Evolutionary conservation across 352 stramenopile species (phyloP), one percentile per base, ranked within the genome.

Genomic region (Phytophthora pinifolia): DNA sequence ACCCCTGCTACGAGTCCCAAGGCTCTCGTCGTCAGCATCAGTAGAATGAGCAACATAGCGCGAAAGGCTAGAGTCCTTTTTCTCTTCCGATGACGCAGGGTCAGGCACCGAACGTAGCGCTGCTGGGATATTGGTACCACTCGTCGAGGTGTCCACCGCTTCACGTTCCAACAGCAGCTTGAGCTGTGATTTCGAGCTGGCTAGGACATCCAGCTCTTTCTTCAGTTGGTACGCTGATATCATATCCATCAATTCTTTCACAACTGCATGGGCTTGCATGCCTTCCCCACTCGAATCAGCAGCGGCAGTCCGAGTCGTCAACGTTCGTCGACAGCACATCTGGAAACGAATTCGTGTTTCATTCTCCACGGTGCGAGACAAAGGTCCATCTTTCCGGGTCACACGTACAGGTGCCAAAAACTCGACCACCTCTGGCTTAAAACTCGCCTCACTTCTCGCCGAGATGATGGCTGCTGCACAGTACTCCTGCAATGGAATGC

Each of bases 91-190:
- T 17, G 53, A 41, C 1, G 51, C 55, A 36, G 32, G 7, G 43
- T 62, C 54, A 5, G 70, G 58, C 8, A 54, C 25, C 27, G 37
- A 39, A n/a, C 53, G 53, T 27, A 72, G 51, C 6, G 62, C 50
- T 54, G 52, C 42, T 44, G 59, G 66, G 22, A 74, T 63, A 41
- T 70, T 68, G 9, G 60, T 74, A 6, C 71, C 59, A 45, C 74
- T 78, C 1, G 76, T 83, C 14, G 76, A 83, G 6, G 86, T 82
- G 44, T 92, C 82, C 6, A 92, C 82, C 12, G 78, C 74, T 59
- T 92, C 82, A 4, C 67, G 62, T 44, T 92, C 82, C 4, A 92
- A 69, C 27, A 89, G 36, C 12, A 78, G 49, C 41, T 88, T 89
- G 10, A 92, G 60, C 32, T 86, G 79, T 0, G 72, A 74, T 49